Base-by-base conservation (phyloP, 495 filamentous ascomycete species). In the Ramalina peruviana region DNA sequence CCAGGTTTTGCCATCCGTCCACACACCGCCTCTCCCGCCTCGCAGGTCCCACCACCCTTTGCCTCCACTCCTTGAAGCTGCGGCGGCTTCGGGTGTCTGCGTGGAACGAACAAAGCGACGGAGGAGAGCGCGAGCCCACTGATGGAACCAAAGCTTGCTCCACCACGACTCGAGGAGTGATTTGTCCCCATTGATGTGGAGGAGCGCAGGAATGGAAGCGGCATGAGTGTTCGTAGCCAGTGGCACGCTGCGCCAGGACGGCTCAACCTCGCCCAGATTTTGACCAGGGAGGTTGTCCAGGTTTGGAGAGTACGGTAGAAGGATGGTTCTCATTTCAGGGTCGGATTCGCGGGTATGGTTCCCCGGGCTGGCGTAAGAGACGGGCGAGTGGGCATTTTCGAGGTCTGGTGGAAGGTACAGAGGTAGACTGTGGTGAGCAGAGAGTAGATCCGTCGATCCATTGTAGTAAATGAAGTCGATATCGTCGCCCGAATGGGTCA, bases 21-120 rank as follows among this genome's bases (percentile, higher is more conserved):
- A 82, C 16, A 76, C 62, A n/a, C 79, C 79, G 1, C 75, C 77
- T 20, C 66, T 65, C 1, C 75, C 75, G 3, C 76, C 77, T 15
- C 74, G 65, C 45, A 63, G 58, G 54, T 78, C 72, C 72, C 74
- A 74, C 71, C 67, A 72, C 4, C 64, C 60, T 43, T 75, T 68
- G 3, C 72, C 76, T 4, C 72, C 75, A 1, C 67, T 60, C 4
- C 69, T 63, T 1, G 72, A 63, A 1, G 63, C 68, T 38, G 73
- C 67, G 4, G 65, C 66, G 0, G 68, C 70, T 15, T 67, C 62
- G 9, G 67, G 65, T 4, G 48, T 58, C 25, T 64, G 68, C 19
- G 71, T 58, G 6, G 60, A 65, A 42, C 74, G 68, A 23, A 78
- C 62, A 52, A 73, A 70, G 46, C 66, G 68, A 26, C 70, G 68